Conservation (phyloP, 352 stramenopile species). For the Phytopythium delawarense region DNA sequence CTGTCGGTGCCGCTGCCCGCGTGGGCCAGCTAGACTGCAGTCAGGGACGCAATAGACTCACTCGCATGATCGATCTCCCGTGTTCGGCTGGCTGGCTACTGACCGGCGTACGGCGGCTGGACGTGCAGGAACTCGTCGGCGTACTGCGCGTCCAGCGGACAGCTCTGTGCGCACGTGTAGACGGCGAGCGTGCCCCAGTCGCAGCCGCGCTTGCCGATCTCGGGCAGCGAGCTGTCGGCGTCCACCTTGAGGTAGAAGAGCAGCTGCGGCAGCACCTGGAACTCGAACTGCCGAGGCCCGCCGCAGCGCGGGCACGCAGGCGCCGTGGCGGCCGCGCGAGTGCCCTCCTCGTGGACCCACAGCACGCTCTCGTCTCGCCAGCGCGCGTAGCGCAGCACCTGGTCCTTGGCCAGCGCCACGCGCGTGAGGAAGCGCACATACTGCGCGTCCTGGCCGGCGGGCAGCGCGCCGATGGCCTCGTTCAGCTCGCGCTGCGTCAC, state of each 20-base stretch:
- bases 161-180: slow-evolving; percentile 92
- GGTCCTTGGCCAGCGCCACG: slow-evolving; percentile 76
- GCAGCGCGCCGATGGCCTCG: slow-evolving; percentile 43
- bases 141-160: slow-evolving; percentile 44
- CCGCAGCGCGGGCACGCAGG: slow-evolving; percentile 83
- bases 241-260: slow-evolving; percentile 90
- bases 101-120: slow-evolving; percentile 62
- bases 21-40: slow-evolving; percentile 21
- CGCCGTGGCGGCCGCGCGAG: slow-evolving; percentile 29
- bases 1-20: slow-evolving; percentile 38
- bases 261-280: slow-evolving; percentile 94
- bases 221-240: slow-evolving; percentile 42
- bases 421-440: slow-evolving; percentile 83
- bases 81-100: slow-evolving; percentile 6
- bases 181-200: slow-evolving; percentile 92
- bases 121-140: slow-evolving; percentile 75
- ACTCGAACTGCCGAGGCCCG: slow-evolving; percentile 88
- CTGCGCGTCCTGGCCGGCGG: slow-evolving; percentile 61
- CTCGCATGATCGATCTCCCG: background rate
- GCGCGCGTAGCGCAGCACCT: slow-evolving; percentile 87
- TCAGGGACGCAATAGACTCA: background rate
- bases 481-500: slow-evolving; percentile 76
- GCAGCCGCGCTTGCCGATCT: slow-evolving; percentile 58
- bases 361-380: slow-evolving; percentile 85
- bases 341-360: slow-evolving; percentile 83